Percentiles rank a stretch among this genome's conserved stretches.
phyloP scores from a whole-genome alignment of 2,329 filamentous ascomycete species.

The Dactylellina cionopaga region DNA sequence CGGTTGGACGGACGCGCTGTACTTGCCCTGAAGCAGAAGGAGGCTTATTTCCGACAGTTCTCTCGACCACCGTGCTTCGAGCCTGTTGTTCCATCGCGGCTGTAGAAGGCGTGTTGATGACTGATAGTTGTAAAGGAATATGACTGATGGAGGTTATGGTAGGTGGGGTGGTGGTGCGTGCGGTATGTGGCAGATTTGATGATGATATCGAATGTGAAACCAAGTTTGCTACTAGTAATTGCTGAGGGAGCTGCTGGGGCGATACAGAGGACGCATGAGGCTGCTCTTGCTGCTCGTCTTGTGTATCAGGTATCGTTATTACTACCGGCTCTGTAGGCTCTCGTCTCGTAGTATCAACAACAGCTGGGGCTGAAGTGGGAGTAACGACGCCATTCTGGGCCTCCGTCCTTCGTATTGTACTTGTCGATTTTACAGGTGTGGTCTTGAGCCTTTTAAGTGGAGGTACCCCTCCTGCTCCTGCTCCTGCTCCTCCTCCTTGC shows the following conservation, averaged over 20 bases:
- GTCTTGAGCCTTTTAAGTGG: constrained; percentile 51
- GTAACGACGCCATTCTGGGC: neutral
- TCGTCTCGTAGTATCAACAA: neutral
- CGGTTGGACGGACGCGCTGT: constrained; percentile 9
- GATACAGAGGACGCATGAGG: neutral
- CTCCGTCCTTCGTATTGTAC: neutral
- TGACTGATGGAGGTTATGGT: neutral
- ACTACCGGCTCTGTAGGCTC: constrained; percentile 14
- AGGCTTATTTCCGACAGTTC: too few relatives aligned
- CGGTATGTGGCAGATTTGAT: neutral
- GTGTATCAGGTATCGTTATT: constrained; percentile 48
- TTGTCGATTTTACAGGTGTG: constrained; percentile 3
- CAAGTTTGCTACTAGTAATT: neutral
- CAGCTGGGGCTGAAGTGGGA: neutral
- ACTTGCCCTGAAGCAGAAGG: neutral
- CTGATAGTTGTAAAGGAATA: neutral
- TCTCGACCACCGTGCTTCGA: neutral
- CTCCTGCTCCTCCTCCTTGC: constrained; percentile 39
- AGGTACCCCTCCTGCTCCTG: constrained; percentile 29
- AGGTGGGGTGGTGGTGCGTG: constrained; percentile 14
- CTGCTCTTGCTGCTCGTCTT: constrained; percentile 13
- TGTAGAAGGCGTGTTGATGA: neutral
- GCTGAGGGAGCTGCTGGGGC: neutral
- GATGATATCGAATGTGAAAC: constrained; percentile 4
- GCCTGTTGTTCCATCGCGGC: neutral